Conservation (phyloP, 1,139 yeast species). For the Lodderomyces beijingensis region DNA sequence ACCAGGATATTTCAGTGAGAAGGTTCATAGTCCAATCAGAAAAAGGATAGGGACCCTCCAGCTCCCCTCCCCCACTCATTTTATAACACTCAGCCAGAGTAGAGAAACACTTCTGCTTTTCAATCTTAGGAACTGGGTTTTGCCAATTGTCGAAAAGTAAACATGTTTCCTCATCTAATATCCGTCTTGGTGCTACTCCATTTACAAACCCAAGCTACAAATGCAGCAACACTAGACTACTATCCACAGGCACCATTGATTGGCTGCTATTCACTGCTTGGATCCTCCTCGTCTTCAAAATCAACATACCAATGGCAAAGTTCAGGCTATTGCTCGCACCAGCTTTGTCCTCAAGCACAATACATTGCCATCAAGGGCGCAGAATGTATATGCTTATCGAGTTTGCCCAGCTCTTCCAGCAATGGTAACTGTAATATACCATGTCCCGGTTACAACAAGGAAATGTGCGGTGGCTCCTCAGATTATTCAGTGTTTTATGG, state of each 20-base stretch:
- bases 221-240: conserved; percentile 6
- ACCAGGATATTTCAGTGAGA: no score
- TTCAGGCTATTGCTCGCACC: conserved; percentile 41
- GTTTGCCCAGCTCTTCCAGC: conserved; percentile 38
- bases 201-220: no score
- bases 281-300: conserved; percentile 14
- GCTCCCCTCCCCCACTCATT: no score
- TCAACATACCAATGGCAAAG: conserved; percentile 48
- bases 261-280: conserved; percentile 33
- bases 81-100: no score
- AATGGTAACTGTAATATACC: conserved; percentile 33
- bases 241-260: conserved; percentile 7
- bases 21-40: no score
- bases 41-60: no score
- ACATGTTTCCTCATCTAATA: no score
- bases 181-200: no score
- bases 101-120: no score
- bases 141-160: no score
- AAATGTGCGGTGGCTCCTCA: conserved; percentile 54
- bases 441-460: conserved; percentile 51
- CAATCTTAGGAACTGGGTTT: no score
- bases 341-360: conserved; percentile 42
- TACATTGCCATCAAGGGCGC: conserved; percentile 62
- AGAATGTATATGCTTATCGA: conserved; percentile 62
- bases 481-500: conserved; percentile 39